phyloP scores from a whole-genome alignment of 2,329 filamentous ascomycete species.

The Capronia americana region DNA sequence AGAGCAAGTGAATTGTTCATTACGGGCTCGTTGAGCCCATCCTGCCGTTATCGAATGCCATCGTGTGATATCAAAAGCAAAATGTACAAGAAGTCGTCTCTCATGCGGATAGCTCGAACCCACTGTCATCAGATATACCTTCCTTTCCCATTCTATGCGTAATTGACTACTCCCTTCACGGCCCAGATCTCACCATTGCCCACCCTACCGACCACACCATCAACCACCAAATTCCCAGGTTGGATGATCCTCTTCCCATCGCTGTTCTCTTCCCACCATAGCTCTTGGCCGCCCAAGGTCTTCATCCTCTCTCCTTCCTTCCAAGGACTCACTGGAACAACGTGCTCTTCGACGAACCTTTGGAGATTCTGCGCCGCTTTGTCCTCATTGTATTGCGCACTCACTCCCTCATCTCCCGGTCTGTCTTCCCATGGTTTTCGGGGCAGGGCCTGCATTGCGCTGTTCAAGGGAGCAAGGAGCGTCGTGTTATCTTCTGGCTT shows the following conservation, averaged over 20 bases:
- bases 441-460: conserved; percentile 75
- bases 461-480: conserved; percentile 86
- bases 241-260: conserved; percentile 68
- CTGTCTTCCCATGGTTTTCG: conserved; percentile 80
- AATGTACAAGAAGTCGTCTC: conserved; percentile 13
- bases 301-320: conserved; percentile 64
- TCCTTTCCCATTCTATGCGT: conserved; percentile 41
- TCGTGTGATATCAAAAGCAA: background rate
- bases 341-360: conserved; percentile 84
- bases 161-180: conserved; percentile 66
- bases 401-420: conserved; percentile 39
- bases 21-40: background rate
- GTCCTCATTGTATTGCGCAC: conserved; percentile 70
- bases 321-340: conserved; percentile 80
- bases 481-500: conserved; percentile 74
- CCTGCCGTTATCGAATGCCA: background rate
- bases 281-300: conserved; percentile 70
- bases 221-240: conserved; percentile 79
- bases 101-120: background rate
- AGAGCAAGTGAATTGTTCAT: conserved; percentile 16
- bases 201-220: conserved; percentile 74
- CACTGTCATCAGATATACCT: background rate
- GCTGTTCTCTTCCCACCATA: conserved; percentile 80
- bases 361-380: conserved; percentile 77
- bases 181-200: conserved; percentile 91